phyloP scores from a whole-genome alignment of 225 moss, liverwort and hornwort species.

The Sphagnum contortum region DNA sequence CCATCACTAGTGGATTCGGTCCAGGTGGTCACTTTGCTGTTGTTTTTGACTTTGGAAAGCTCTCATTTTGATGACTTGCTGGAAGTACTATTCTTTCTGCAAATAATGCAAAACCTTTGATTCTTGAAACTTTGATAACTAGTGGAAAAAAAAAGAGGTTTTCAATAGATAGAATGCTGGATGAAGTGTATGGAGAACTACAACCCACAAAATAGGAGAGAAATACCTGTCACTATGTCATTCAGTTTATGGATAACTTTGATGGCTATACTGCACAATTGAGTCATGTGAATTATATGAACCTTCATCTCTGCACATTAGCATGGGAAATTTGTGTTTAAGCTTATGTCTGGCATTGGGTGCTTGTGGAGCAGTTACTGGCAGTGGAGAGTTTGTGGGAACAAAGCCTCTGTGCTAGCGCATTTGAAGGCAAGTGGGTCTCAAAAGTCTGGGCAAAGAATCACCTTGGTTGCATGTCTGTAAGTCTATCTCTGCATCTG shows the following conservation, averaged over 20 bases:
- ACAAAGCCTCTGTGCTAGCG: conserved; percentile 86
- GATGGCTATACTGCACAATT: conserved; percentile 5
- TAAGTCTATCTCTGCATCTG: conserved; percentile 10
- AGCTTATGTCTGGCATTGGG: neutral
- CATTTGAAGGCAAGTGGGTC: conserved; percentile 85
- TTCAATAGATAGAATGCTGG: conserved; percentile 39
- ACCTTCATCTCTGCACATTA: too few species aligned
- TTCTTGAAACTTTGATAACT: too few species aligned
- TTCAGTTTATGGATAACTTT: conserved; percentile 65
- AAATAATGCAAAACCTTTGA: neutral
- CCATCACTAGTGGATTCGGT: conserved; percentile 42
- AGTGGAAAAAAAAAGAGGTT: too few species aligned
- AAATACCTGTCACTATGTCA: conserved; percentile 56
- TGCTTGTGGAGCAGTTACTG: conserved; percentile 44
- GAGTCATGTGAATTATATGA: too few species aligned
- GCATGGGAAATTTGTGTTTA: too few species aligned
- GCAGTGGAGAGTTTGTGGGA: conserved; percentile 91
- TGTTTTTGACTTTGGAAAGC: neutral
- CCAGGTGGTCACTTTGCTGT: conserved; percentile 12
- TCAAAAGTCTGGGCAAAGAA: conserved; percentile 92
- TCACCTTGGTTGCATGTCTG: conserved; percentile 83
- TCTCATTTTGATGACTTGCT: neutral
- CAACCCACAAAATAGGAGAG: conserved; percentile 62
- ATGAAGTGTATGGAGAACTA: conserved; percentile 56
- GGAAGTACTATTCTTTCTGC: neutral